Base-by-base conservation (phyloP, 345 rosid genomes). In the Leavenworthia alabamica region DNA sequence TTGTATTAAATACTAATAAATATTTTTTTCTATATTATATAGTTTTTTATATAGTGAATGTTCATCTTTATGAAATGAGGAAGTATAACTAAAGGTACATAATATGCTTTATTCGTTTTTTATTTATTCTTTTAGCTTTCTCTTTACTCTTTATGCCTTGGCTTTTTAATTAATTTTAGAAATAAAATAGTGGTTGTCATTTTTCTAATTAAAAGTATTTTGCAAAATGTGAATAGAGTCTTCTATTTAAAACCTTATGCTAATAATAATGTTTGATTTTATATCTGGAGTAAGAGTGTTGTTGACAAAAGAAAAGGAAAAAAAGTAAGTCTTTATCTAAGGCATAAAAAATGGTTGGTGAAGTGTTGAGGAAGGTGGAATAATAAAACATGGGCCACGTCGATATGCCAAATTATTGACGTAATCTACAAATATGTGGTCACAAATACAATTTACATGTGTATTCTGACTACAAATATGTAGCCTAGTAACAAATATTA, bases 311-410 rank as follows among this genome's bases (percentile, higher is more conserved):
- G 3, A 55, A n/a, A 41, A 11, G 19, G 28, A n/a, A 2, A 3
- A 2, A 3, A 8, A 11, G 17, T 14, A 2, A 33, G 62, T 55
- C 39, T 8, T 9, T 28, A 1, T 33, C 27, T 9, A 67, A 57
- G 46, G 60, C 53, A 60, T 53, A 53, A 20, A 40, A 22, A 54
- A 13, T 46, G 68, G 68, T 62, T 53, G 73, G 68, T 61, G 63
- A 45, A 69, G 62, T 61, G 73, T 69, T 69, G 73, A 61, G 62
- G 35, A 69, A 69, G 67, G 62, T 59, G 62, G 62, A 60, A 60
- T 68, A 52, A 17, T 62, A 7, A n/a, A 62, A 69, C 73, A 54
- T 70, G 68, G 62, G 56, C 63, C 68, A 61, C 74, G 62, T 70
- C 43, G 41, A 44, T n/a, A n/a, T 10, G 42, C 12, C 54, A 8